Evolutionary conservation across 2,329 filamentous ascomycete genomes (phyloP), one percentile per base, ranked within the genome.

Genomic region (Verticillium isaacii): DNA sequence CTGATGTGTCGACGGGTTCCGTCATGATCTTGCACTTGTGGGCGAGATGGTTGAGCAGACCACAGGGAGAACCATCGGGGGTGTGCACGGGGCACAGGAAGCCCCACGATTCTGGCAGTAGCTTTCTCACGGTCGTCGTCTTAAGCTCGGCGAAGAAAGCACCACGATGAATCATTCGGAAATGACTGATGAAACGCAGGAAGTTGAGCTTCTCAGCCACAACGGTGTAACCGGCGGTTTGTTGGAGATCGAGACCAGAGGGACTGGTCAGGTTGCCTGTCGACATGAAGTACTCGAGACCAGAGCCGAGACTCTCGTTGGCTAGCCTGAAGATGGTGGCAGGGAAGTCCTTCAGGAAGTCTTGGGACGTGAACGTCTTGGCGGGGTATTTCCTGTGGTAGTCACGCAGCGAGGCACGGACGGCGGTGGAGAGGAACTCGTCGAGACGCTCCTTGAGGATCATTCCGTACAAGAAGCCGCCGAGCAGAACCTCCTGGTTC

Each of bases 141-240:
- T 97, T 98, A 66, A 99, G 79, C 74, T 98, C 92, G 3, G 95
- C 95, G 75, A 99, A 99, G 85, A 99, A 99, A 73, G 92, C 95
- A 82, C 95, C 95, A 87, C 95, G 88, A 80, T 99, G 95, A 62
- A 99, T 92, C 93, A 97, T 97, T 68, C 95, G 90, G 84, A 99
- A 99, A 76, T 99, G 95, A 75, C 92, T 95, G 79, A 99, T 96
- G 79, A 98, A 99, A 70, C 95, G 92, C 71, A 96, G 87, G 74
- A 98, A 99, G 79, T 99, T 99, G 73, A 99, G 94, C 83, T 98
- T 98, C 74, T 99, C 95, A 2, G 95, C 95, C 59, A 98, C 93
- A 58, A 99, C 93, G 0, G 92, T 96, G 75, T 96, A 99, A 65
- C 95, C 95, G 14, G 94, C 95, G 0, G 90, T 89, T 76, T 99